Percentiles rank a stretch among this genome's conserved stretches.
These are phyloP conservation scores for Gyromitra esculenta DNA, from an alignment of 2,329 filamentous ascomycete genomes.

Conservation along the genomic window DNA sequence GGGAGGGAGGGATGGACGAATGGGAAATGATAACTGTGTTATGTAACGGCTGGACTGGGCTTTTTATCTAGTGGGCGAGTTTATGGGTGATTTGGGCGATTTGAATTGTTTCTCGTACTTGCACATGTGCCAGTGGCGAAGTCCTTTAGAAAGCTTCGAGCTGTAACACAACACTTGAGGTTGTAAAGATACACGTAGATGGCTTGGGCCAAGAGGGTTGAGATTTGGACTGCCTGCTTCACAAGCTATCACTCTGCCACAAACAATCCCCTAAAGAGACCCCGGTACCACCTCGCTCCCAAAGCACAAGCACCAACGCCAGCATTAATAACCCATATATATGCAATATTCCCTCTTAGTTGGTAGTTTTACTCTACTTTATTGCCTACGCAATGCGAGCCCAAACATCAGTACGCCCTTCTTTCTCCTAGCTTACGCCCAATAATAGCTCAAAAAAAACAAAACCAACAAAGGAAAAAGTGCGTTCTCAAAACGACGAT, in stretches of 20 bases:
- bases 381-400: slow-evolving; percentile 5
- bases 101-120: not conserved
- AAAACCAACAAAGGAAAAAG: slow-evolving; percentile 24
- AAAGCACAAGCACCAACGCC: slow-evolving; percentile 4
- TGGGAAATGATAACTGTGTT: not conserved
- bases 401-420: slow-evolving; percentile 25
- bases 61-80: not conserved
- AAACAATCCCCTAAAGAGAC: not conserved
- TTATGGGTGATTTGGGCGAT: not conserved
- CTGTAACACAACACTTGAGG: not conserved
- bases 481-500: slow-evolving; percentile 37
- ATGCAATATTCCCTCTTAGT: slow-evolving; percentile 16
- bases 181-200: too few species aligned
- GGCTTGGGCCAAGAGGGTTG: not conserved
- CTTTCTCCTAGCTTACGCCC: not conserved
- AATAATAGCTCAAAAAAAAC: slow-evolving; percentile 17
- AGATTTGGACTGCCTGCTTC: not conserved
- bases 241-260: not conserved
- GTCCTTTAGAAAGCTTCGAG: not conserved
- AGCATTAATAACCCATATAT: slow-evolving; percentile 8
- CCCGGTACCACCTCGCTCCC: not conserved
- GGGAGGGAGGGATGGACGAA: not conserved
- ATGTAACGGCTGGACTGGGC: not conserved
- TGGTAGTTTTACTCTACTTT: slow-evolving; percentile 3
- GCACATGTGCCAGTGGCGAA: too few species aligned